These are phyloP conservation scores for Aurinia saxatilis DNA, from an alignment of 345 rosid genomes.

Conservation along the genomic window DNA sequence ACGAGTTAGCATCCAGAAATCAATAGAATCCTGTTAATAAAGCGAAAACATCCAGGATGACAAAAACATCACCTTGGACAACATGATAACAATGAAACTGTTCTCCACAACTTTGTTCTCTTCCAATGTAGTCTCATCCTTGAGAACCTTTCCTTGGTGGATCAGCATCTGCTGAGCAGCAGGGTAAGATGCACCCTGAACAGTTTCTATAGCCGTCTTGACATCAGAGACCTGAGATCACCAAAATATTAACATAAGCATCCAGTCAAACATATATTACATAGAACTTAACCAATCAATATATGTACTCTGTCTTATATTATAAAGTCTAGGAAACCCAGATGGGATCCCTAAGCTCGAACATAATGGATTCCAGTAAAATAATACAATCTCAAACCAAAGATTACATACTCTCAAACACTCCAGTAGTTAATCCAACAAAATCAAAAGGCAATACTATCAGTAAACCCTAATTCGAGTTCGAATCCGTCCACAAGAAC, in stretches of 20 bases:
- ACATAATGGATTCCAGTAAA: too few species aligned
- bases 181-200: constrained; percentile 64
- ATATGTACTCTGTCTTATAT: too few species aligned
- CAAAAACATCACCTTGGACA: constrained; percentile 53
- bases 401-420: not conserved
- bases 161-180: constrained; percentile 84
- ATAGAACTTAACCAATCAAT: too few species aligned
- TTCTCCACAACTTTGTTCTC: constrained; percentile 68
- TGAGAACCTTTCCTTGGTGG: constrained; percentile 75
- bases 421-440: too few species aligned
- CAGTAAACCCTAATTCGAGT: constrained; percentile 27
- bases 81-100: constrained; percentile 83
- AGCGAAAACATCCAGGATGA: not conserved
- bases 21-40: not conserved
- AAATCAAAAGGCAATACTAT: not conserved
- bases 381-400: too few species aligned
- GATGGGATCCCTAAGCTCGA: not conserved
- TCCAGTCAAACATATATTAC: not conserved
- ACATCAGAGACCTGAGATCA: constrained; percentile 54
- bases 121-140: constrained; percentile 59
- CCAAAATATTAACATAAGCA: not conserved
- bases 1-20: not conserved
- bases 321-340: too few species aligned
- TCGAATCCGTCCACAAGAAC: too few species aligned
- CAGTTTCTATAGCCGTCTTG: constrained; percentile 57